Evolutionary conservation across 805 yeast genomes (phyloP), one percentile per base, ranked within the genome.

Genomic region (Maudiozyma pseudohumilis): DNA sequence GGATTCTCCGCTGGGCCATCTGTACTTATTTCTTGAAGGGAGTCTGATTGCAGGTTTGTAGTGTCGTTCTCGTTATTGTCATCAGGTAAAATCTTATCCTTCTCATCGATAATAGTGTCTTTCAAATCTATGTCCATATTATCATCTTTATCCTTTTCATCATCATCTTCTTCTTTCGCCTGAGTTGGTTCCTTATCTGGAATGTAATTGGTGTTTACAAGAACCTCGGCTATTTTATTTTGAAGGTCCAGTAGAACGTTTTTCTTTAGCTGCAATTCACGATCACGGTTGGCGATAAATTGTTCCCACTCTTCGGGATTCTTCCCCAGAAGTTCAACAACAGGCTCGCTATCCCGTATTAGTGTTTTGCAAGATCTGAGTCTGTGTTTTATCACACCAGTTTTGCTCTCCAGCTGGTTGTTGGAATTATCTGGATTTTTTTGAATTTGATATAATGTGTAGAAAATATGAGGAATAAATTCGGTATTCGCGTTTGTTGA

Each of bases 391-490:
- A 58, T 58, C 19, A 53, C 50, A 16, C 58, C 55, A 1, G 60
- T 55, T 11, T 58, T 45, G 1, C 52, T 44, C 33, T 55, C 61
- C 13, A 58, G 42, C 22, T 55, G 56, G 39, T 55, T 54, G 15
- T 53, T 44, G 19, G 55, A 48, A 36, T 48, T 55, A 34, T 54
- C 53, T 13, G 61, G 59, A 20, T 56, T 56, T 39, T 53, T 58
- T 20, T 49, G 49, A n/a, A 58, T 46, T 37, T 56, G 57, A 29
- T 56, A 44, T 25, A 58, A 27, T 5, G 59, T 48, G 34, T 55
- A 55, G 42, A 52, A 58, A 3, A 58, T 45, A 39, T 55, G 59
- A 15, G 63, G 61, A 27, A 58, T 52, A 38, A 58, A 58, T 36
- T 58, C 63, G 7, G 44, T 35, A 24, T 37, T 34, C 3, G 48